Base-by-base conservation (phyloP, 2,329 filamentous ascomycete genomes). In the Boeremia lycopersici region DNA sequence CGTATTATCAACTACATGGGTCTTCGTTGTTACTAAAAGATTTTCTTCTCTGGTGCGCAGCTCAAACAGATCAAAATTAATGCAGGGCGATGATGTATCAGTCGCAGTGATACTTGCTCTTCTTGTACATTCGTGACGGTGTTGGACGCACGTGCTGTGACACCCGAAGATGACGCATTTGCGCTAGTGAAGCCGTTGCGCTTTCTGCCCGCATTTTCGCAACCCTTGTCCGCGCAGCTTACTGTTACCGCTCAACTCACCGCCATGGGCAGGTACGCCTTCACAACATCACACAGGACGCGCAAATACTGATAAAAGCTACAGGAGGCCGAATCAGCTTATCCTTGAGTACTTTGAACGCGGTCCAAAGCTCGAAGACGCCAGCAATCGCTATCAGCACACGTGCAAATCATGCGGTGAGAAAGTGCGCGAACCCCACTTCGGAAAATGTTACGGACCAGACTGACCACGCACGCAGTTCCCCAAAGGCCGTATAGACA, bases 361-460 rank as follows among this genome's bases (percentile, higher is more conserved):
- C 64, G 93, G 93, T 9, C 84, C 86, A 34, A 96, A 96, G 78
- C 84, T 96, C 67, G 86, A 89, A 71, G 91, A 96, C 77, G 89
- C 90, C 61, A 95, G 90, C 79, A 96, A 96, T 75, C 86, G 93
- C 54, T 97, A 97, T 72, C 88, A 91, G 66, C 91, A 96, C 72
- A 95, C 90, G 11, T 96, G 92, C 84, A 93, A 90, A 75, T 83
- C 87, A 62, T 96, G 91, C 74, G 91, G 91, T 63, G 89, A 95
- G 76, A 89, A 89, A 65, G 78, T 79, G 48, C 38, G 56, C 46
- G 48, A 44, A 49, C 58, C 62, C 57, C 63, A 55, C 60, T 29
- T 49, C 51, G 28, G 49, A 48, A 58, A 57, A 61, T 56, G 40
- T 51, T 39, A 43, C 17, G 48, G 44, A 51, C 46, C 28, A 34